Evolutionary conservation across 2,329 filamentous ascomycete species (phyloP).

Genomic region (Scorias spongiosa): DNA sequence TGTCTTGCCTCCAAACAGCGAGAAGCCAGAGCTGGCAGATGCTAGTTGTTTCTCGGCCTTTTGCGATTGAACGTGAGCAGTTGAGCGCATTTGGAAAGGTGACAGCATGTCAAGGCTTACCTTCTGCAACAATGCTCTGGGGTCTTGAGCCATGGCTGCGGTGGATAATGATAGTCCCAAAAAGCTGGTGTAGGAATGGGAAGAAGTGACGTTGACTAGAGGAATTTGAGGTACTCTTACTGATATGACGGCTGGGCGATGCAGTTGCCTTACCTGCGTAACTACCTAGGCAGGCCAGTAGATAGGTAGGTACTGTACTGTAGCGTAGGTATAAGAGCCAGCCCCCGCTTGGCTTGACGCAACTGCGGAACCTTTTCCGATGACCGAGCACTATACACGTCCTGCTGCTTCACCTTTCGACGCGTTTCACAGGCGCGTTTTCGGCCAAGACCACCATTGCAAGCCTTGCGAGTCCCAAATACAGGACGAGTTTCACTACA

Average conservation of each 20-base stretch:
- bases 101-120: slow-evolving; percentile 25
- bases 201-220: no score
- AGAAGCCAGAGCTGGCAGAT: slow-evolving; percentile 66
- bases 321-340: background rate
- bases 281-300: no score
- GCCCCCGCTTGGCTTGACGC: background rate
- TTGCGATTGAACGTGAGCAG: slow-evolving; percentile 2
- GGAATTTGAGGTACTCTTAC: no score
- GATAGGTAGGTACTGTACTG: no score
- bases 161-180: background rate
- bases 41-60: slow-evolving; percentile 76
- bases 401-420: background rate
- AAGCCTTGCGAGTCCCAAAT: no score
- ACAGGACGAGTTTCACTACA: no score
- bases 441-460: background rate
- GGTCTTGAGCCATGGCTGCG: slow-evolving; percentile 54
- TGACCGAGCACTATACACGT: background rate
- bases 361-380: background rate
- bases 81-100: background rate
- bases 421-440: slow-evolving; percentile 1
- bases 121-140: slow-evolving; percentile 64
- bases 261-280: background rate
- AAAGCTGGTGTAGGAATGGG: no score
- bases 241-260: background rate
- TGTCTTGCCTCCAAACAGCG: slow-evolving; percentile 70